Evolutionary conservation across 345 rosid genomes (phyloP).

Genomic region (Kandelia obovata): DNA sequence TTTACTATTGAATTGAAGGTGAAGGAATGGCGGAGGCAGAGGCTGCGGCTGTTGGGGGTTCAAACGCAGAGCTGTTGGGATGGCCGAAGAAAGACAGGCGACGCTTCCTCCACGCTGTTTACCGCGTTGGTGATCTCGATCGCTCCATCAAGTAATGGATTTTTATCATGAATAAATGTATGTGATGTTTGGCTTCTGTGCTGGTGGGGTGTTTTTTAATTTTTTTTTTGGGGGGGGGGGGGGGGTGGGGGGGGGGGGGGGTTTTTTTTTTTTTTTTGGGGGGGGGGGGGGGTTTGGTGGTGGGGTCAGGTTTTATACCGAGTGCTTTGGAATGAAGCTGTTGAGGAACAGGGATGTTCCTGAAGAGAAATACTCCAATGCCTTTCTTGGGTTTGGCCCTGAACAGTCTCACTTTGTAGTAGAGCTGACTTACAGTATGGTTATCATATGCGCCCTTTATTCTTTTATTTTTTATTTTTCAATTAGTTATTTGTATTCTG

Average conservation of each 20-base stretch:
- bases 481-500: not conserved
- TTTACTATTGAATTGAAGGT: too few species aligned
- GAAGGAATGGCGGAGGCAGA: conserved; percentile 40
- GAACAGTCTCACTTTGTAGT: conserved; percentile 74
- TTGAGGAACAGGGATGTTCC: conserved; percentile 88
- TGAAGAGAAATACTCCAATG: conserved; percentile 88
- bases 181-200: not conserved
- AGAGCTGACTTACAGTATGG: conserved; percentile 86
- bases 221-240: not conserved
- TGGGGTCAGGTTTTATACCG: conserved; percentile 70
- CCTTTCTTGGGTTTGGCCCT: conserved; percentile 88
- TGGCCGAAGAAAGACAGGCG: conserved; percentile 93
- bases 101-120: conserved; percentile 81
- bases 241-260: not conserved
- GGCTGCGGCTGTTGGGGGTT: conserved; percentile 35
- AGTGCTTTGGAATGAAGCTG: conserved; percentile 86
- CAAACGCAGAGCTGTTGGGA: conserved; percentile 57
- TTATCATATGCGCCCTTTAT: not conserved
- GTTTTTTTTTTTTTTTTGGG: not conserved
- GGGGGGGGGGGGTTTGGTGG: not conserved
- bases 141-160: conserved; percentile 66
- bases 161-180: not conserved
- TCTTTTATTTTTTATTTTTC: not conserved
- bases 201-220: not conserved
- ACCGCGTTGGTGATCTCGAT: conserved; percentile 87